Evolutionary conservation across 2,329 filamentous ascomycete genomes (phyloP).

Genomic region (Microsporum ferrugineum): DNA sequence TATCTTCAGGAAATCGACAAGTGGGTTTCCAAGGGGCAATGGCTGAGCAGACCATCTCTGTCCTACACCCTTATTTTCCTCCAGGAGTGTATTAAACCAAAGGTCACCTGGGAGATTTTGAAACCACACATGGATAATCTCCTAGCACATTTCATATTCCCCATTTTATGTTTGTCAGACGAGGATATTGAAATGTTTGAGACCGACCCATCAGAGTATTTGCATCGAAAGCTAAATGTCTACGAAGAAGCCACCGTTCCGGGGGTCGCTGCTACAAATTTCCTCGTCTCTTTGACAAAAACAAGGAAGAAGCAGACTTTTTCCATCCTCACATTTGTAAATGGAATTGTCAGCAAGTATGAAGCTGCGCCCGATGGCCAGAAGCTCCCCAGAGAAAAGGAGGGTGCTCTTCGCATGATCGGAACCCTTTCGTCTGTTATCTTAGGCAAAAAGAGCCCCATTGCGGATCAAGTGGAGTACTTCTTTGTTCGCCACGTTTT

Average conservation of each 20-base stretch:
- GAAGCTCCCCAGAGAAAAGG: constrained; percentile 91
- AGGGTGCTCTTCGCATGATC: constrained; percentile 94
- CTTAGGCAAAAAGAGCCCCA: constrained; percentile 93
- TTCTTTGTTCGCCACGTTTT: constrained; percentile 98
- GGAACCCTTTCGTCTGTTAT: constrained; percentile 89
- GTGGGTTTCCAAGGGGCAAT: constrained; percentile 88
- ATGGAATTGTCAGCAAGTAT: constrained; percentile 86
- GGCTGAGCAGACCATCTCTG: constrained; percentile 87
- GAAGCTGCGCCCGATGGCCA: constrained; percentile 71
- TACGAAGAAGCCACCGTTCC: constrained; percentile 95
- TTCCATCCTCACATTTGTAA: constrained; percentile 87
- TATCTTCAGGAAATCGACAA: constrained; percentile 93
- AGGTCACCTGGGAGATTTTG: constrained; percentile 89
- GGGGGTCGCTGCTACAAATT: constrained; percentile 92
- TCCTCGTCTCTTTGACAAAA: constrained; percentile 89
- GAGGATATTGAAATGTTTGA: constrained; percentile 92
- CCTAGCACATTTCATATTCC: constrained; percentile 90
- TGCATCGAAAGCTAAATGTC: constrained; percentile 94
- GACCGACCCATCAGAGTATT: constrained; percentile 87
- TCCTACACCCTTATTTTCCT: constrained; percentile 91
- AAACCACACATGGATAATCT: constrained; percentile 89
- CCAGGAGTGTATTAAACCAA: constrained; percentile 94
- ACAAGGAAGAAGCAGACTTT: constrained; percentile 91
- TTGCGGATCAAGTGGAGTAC: constrained; percentile 94
- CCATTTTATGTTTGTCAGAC: constrained; percentile 79